A percentile compares a stretch with the other conserved stretches of the same genome.
These are phyloP conservation scores for Phoma sp. DNA, from an alignment of 2,329 filamentous ascomycete genomes.

Conservation along the genomic window DNA sequence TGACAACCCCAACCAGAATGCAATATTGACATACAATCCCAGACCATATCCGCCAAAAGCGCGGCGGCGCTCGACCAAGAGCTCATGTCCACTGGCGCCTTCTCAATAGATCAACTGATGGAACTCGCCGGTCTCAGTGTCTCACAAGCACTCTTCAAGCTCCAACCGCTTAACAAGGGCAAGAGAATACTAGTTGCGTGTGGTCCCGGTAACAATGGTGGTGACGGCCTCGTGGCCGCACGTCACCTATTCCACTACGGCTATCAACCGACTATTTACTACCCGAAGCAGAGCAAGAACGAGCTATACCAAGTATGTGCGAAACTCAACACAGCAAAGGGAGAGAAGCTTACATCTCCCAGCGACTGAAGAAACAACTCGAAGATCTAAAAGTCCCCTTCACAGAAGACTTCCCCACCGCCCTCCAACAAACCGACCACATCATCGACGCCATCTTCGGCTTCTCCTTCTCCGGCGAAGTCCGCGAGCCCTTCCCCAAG, in stretches of 20 bases:
- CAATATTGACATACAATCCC: background rate
- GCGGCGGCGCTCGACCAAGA: slow-evolving; percentile 91
- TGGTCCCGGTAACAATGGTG: slow-evolving; percentile 80
- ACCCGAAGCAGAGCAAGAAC: slow-evolving; percentile 89
- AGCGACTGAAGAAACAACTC: slow-evolving; percentile 86
- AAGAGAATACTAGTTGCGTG: slow-evolving; percentile 85
- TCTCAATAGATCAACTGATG: slow-evolving; percentile 97
- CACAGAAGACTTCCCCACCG: slow-evolving; percentile 76
- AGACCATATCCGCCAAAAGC: slow-evolving; percentile 88
- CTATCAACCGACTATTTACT: slow-evolving; percentile 88
- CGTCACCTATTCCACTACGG: slow-evolving; percentile 92
- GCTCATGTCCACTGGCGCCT: slow-evolving; percentile 87
- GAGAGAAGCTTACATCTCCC: background rate
- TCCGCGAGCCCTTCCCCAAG: slow-evolving; percentile 87
- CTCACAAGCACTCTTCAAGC: slow-evolving; percentile 87
- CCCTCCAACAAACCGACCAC: slow-evolving; percentile 75
- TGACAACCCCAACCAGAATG: background rate
- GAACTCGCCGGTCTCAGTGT: slow-evolving; percentile 93
- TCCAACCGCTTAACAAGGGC: slow-evolving; percentile 78
- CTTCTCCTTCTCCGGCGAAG: slow-evolving; percentile 90
- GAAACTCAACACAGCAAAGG: background rate
- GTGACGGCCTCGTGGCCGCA: slow-evolving; percentile 92
- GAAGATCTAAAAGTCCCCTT: slow-evolving; percentile 84
- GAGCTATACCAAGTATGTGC: slow-evolving; percentile 79
- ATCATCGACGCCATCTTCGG: slow-evolving; percentile 94